These are phyloP conservation scores for Phytophthora idaei DNA, from an alignment of 352 stramenopile genomes.

Conservation along the genomic window DNA sequence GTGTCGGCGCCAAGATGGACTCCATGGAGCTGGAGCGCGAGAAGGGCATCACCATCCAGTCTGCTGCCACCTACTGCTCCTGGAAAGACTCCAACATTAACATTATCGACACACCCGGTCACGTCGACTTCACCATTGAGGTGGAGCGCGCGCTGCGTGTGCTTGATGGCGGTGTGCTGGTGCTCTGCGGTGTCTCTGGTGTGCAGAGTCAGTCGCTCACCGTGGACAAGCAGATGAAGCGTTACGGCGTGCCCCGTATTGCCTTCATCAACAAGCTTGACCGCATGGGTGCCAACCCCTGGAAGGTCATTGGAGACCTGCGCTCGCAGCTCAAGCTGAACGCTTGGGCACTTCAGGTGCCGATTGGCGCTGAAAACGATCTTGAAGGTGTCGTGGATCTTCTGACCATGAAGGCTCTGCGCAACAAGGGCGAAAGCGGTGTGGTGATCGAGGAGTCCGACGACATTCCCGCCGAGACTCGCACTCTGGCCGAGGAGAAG, in stretches of 20 bases:
- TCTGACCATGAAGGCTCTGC: conserved; percentile 90
- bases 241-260: conserved; percentile 98
- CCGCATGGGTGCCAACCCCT: conserved; percentile 96
- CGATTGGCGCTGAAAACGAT: conserved; percentile 96
- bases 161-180: conserved; percentile 97
- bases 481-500: conserved; percentile 90
- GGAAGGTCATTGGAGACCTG: conserved; percentile 94
- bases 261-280: conserved; percentile 99
- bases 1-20: conserved; percentile 99
- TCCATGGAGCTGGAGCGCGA: conserved; percentile 99
- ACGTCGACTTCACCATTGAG: conserved; percentile 99
- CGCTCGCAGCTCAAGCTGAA: conserved; percentile 97
- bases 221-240: conserved; percentile 99
- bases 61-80: conserved; percentile 96
- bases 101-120: conserved; percentile 99
- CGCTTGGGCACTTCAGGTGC: conserved; percentile 96
- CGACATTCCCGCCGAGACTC: conserved; percentile 90
- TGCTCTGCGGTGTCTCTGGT: conserved; percentile 91
- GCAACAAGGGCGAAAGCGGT: conserved; percentile 92
- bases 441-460: conserved; percentile 87
- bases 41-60: conserved; percentile 99
- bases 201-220: conserved; percentile 99
- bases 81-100: conserved; percentile 99
- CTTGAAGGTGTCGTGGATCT: conserved; percentile 98
- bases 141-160: conserved; percentile 97